Evolutionary conservation across 441 rosid species (phyloP).

Genomic region (Adansonia madagascariensis): DNA sequence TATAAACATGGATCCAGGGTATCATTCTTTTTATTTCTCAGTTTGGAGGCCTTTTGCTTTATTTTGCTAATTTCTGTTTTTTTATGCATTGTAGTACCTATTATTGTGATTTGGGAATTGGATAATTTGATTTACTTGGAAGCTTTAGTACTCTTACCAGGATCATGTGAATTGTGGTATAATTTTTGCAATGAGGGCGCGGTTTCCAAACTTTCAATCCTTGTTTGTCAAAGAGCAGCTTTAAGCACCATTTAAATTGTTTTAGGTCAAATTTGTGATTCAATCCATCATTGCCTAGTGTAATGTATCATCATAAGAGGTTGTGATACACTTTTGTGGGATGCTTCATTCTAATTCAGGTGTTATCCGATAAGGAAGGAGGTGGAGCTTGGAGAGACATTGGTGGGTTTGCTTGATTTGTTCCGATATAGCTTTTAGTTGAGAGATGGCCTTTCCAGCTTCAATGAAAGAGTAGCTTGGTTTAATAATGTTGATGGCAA

Average conservation of each 20-base stretch:
- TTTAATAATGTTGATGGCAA: neutral
- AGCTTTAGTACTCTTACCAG: neutral
- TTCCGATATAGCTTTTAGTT: neutral
- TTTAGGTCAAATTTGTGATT: neutral
- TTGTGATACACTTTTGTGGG: neutral
- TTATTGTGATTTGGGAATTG: neutral
- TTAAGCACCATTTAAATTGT: neutral
- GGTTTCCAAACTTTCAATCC: neutral
- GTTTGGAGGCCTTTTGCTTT: neutral
- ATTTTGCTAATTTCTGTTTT: neutral
- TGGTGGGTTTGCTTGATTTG: neutral
- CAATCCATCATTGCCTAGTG: neutral
- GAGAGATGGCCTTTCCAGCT: neutral
- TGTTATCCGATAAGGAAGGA: neutral
- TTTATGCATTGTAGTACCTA: constrained; percentile 6
- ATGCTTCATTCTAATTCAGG: neutral
- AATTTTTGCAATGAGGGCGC: neutral
- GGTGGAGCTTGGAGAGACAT: constrained; percentile 1
- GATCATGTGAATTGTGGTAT: constrained; percentile 12
- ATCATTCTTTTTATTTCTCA: constrained; percentile 28
- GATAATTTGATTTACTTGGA: neutral
- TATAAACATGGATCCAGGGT: constrained; percentile 92
- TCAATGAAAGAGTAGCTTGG: neutral
- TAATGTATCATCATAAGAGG: neutral
- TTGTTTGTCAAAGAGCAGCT: neutral